A percentile compares a stretch with the other conserved stretches of the same genome.
phyloP scores from a whole-genome alignment of 139 green algal genomes.

The Chlamydomonas schloesseri region DNA sequence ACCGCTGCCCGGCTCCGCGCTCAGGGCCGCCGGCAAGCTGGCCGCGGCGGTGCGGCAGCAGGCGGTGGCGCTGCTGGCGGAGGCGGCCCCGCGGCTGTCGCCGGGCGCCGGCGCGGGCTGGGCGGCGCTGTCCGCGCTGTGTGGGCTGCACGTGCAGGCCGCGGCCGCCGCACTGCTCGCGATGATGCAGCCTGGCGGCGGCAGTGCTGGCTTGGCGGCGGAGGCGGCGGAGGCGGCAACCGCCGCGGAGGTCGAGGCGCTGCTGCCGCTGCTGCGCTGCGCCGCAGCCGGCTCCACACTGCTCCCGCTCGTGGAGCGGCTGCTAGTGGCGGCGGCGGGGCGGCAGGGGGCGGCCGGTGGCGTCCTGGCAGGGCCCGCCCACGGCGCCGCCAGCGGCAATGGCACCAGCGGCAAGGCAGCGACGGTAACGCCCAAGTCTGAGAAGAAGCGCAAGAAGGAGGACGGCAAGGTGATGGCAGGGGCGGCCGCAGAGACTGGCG shows the following conservation, averaged over 20 bases:
- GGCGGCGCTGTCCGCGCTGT: neutral
- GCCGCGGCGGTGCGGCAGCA: neutral
- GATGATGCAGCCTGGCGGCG: neutral
- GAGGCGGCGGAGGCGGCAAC: neutral
- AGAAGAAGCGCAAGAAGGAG: neutral
- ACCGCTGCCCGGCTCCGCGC: too few relatives aligned
- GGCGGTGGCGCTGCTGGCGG: neutral
- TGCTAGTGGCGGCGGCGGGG: neutral
- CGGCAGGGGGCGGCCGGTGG: neutral
- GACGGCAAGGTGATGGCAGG: too few relatives aligned
- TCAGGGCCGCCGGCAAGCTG: neutral
- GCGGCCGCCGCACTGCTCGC: neutral
- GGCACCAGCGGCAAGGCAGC: too few relatives aligned
- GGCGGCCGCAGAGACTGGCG: too few relatives aligned
- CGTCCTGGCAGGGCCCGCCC: neutral
- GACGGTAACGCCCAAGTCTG: neutral
- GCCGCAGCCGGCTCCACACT: neutral
- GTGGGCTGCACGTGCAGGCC: neutral
- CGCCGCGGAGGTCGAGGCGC: neutral
- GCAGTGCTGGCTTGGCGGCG: neutral
- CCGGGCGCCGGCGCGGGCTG: neutral
- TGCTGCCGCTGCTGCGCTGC: conserved; percentile 17
- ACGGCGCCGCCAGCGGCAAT: too few relatives aligned
- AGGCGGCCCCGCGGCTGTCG: neutral
- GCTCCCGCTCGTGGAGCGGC: neutral